Conservation (phyloP, 352 stramenopile genomes). For the Phytophthora brassicae region DNA sequence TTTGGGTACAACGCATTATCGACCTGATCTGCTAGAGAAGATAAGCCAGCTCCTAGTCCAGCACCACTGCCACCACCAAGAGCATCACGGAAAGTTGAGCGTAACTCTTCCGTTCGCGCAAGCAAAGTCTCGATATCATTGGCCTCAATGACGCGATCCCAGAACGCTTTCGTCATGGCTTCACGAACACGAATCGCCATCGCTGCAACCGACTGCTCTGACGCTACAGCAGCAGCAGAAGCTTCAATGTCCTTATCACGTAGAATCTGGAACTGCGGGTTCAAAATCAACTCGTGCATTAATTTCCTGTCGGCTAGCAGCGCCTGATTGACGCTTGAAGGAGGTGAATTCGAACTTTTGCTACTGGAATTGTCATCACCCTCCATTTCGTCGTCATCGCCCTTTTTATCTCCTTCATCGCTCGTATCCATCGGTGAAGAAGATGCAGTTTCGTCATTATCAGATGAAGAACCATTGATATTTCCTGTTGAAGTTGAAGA, state of each 20-base stretch:
- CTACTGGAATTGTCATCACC: constrained; percentile 8
- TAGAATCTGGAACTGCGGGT: constrained; percentile 56
- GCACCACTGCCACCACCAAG: constrained; percentile 30
- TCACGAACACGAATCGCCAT: constrained; percentile 44
- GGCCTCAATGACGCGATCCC: constrained; percentile 53
- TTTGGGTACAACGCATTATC: constrained; percentile 35
- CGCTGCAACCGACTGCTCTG: constrained; percentile 21
- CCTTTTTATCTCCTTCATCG: constrained; percentile 25
- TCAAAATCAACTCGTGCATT: constrained; percentile 75
- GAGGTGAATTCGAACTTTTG: not conserved
- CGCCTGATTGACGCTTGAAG: constrained; percentile 35
- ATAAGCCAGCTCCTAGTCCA: constrained; percentile 16
- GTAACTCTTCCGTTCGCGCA: constrained; percentile 53
- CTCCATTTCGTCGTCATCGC: constrained; percentile 30
- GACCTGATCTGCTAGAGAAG: constrained; percentile 41
- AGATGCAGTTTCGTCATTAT: constrained; percentile 11
- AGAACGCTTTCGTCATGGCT: constrained; percentile 70
- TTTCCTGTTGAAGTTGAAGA: not conserved
- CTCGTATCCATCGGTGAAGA: constrained; percentile 12
- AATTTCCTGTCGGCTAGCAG: constrained; percentile 63
- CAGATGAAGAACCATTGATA: constrained; percentile 5
- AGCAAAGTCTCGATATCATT: constrained; percentile 57
- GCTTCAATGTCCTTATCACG: constrained; percentile 31
- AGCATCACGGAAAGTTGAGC: constrained; percentile 39
- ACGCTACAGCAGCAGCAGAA: constrained; percentile 18